Base-by-base conservation (phyloP, 257 asterid species). In the Solanum pinnatisectum region DNA sequence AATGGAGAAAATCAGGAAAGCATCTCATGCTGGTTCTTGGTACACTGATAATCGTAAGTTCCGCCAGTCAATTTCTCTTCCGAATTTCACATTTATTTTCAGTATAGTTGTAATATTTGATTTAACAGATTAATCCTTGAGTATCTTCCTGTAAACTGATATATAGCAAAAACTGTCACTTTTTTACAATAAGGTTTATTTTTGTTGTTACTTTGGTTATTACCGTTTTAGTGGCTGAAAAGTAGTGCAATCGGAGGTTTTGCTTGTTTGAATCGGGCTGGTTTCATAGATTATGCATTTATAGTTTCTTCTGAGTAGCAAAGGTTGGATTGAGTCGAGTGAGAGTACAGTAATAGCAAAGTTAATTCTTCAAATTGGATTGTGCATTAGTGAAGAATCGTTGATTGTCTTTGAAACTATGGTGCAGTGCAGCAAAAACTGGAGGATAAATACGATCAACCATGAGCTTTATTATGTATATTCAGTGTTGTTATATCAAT, bases 21-120 rank as follows among this genome's bases (percentile, higher is more conserved):
- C 99, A 79, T 96, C 98, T 72, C 99, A 97, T 89, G 98, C 99
- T 56, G 99, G 99, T 91, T 97, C 99, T 14, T 97, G 98, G 99
- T 97, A 97, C 95, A 92, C 98, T 87, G 98, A 96, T 88, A 91
- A 97, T 86, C 97, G 99, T 96, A 91, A 91, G 98, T 91, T 37
- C 67, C 87, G 88, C 85, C 23, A 83, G 20, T 86, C 44, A 36
- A 52, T 36, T 72, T 85, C 20, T 73, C 46, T 35, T 36, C 18
- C 33, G n/a, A 72, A 27, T 89, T 89, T 86, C 40, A 23, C 18
- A 30, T 33, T 27, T 65, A 37, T 36, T 71, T 35, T 33, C 23
- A 49, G 22, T 30, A 44, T 20, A 49, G 39, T 32, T 32, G 44
- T 82, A 9, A 5, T 71, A 49, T 46, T 49, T 49, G 5, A 49